A percentile compares a stretch with the other conserved stretches of the same genome.
These are phyloP conservation scores for Allium fistulosum DNA, from an alignment of 106 monocot species.

Conservation along the genomic window DNA sequence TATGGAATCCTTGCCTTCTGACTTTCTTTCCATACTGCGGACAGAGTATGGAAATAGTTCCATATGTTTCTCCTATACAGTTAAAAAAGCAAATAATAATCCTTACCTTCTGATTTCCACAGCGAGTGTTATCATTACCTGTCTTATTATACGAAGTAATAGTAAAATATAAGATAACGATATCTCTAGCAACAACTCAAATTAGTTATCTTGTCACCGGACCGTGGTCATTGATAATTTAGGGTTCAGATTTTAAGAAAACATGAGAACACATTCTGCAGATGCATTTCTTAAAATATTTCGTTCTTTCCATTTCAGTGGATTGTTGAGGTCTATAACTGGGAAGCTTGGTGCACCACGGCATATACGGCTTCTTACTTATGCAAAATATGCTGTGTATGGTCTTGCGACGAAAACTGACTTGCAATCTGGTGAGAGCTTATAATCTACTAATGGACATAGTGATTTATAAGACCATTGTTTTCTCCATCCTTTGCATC, in stretches of 20 bases:
- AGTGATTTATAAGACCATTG: not conserved
- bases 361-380: constrained; percentile 54
- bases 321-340: constrained; percentile 72
- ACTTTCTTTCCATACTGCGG: constrained; percentile 68
- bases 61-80: not conserved
- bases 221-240: too few species aligned
- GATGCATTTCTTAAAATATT: not conserved
- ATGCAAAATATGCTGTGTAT: constrained; percentile 72
- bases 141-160: too few species aligned
- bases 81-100: too few species aligned
- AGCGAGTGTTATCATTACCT: too few species aligned
- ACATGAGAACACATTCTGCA: too few species aligned
- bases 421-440: constrained; percentile 30
- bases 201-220: too few species aligned
- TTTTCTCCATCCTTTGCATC: not conserved
- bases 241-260: too few species aligned
- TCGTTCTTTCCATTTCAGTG: constrained; percentile 27
- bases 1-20: constrained; percentile 78
- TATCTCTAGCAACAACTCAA: too few species aligned
- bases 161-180: too few species aligned
- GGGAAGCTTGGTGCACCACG: constrained; percentile 66
- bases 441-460: not conserved
- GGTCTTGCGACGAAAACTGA: constrained; percentile 34
- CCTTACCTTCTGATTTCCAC: too few species aligned
- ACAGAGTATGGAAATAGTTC: constrained; percentile 61